Conservation (phyloP, 306 rosid genomes). For the Medicago lupulina region DNA sequence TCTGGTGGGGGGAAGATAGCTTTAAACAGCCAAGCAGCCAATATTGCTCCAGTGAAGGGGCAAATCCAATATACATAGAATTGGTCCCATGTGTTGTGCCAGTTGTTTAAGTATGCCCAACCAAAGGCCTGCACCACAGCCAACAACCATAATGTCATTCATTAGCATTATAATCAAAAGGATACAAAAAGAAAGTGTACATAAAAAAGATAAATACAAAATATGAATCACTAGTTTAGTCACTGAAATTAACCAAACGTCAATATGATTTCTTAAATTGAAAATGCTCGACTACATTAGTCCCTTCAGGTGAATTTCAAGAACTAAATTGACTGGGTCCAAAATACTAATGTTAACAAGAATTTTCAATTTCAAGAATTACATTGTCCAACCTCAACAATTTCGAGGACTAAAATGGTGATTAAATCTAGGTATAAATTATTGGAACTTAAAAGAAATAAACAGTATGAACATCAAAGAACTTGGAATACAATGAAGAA, state of each 20-base stretch:
- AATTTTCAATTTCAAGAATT: not conserved
- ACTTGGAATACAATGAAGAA: slow-evolving; percentile 4
- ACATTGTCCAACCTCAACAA: not conserved
- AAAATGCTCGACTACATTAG: not conserved
- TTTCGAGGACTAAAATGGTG: not conserved
- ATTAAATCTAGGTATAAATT: not conserved
- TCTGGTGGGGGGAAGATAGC: slow-evolving; percentile 58
- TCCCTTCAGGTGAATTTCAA: not conserved
- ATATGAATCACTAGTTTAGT: not conserved
- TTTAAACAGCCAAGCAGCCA: slow-evolving; percentile 81
- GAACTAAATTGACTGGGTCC: not conserved
- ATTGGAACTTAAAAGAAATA: slow-evolving; percentile 11
- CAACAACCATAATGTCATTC: slow-evolving; percentile 23
- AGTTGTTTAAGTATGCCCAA: slow-evolving; percentile 80
- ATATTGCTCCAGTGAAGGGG: slow-evolving; percentile 74
- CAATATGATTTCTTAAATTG: not conserved
- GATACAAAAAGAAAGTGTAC: not conserved
- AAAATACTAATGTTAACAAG: not conserved
- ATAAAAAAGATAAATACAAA: not conserved
- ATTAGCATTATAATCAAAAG: slow-evolving; percentile 2
- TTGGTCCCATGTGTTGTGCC: slow-evolving; percentile 89
- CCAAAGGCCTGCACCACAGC: slow-evolving; percentile 74
- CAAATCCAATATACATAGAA: slow-evolving; percentile 86
- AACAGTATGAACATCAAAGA: not conserved
- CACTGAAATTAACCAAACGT: not conserved